Base-by-base conservation (phyloP, 257 asterid genomes). In the Solanum acaule region DNA sequence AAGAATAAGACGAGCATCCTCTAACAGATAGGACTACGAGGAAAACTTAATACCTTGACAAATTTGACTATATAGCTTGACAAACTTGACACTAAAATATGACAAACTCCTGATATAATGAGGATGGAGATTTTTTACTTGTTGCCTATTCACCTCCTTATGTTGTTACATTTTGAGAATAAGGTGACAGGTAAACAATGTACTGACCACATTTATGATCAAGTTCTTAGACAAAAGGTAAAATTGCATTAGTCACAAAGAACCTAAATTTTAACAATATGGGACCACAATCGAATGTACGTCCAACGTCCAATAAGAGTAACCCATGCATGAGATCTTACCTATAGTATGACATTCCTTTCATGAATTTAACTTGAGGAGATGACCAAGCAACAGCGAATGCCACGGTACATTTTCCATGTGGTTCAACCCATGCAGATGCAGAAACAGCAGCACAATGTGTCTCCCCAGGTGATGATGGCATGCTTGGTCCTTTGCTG, bases 391-490 rank as follows among this genome's bases (percentile, higher is more conserved):
- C 93, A 90, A 97, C 93, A 56, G 99, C 90, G 88, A 97, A 97
- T 63, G 99, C 96, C 86, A 97, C 90, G 12, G 98, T 95, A 94
- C 98, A 94, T 91, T 96, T 96, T 76, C 99, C 99, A 87, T 97
- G 96, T 87, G 99, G 96, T 89, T 96, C 99, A 14, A 97, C 99
- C 99, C 99, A 97, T 14, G 99, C 86, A 10, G 98, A 92, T 88
- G 99, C 99, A 86, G 98, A 93, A 86, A 97, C 99, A n/a, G 98
- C 99, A 42, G 99, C 99, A 92, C 99, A 97, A 46, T 87, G 89
- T 22, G 98, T 93, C 71, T 97, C 99, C 84, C 99, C 99, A 75
- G 96, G 95, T 65, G 98, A 95, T 44, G 99, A 96, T 12, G 98
- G 92, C 95, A 96, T 91, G 93, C 96, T 95, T 72, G 95, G 93